These are phyloP conservation scores for Cenococcum geophilum DNA, from an alignment of 495 filamentous ascomycete genomes.

Conservation along the genomic window DNA sequence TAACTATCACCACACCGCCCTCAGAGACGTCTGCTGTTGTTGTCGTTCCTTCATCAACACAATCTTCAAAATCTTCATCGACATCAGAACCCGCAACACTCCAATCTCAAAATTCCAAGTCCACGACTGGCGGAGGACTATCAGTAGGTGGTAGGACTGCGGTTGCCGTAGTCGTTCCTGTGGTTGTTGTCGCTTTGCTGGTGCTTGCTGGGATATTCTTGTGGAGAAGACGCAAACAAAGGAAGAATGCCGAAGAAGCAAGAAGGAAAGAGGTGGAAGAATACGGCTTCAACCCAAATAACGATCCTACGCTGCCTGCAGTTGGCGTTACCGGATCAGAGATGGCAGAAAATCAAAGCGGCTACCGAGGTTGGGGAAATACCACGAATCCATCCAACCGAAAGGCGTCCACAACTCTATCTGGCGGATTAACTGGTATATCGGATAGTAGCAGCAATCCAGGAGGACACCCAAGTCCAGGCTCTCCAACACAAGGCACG, in stretches of 20 bases:
- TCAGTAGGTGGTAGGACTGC: conserved; percentile 66
- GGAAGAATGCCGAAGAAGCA: conserved; percentile 78
- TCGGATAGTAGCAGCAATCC: conserved; percentile 59
- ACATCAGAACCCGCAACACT: conserved; percentile 7
- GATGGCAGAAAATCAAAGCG: conserved; percentile 55
- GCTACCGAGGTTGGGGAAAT: conserved; percentile 96
- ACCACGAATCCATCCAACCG: conserved; percentile 66
- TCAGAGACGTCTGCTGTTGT: background rate
- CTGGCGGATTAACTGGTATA: conserved; percentile 63
- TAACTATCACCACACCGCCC: conserved; percentile 20
- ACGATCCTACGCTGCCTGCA: conserved; percentile 74
- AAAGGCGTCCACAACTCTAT: conserved; percentile 83
- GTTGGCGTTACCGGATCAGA: conserved; percentile 48
- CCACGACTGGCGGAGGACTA: conserved; percentile 41
- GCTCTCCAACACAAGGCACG: conserved; percentile 59
- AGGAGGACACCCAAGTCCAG: conserved; percentile 51
- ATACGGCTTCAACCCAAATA: conserved; percentile 92
- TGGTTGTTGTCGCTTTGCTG: conserved; percentile 78
- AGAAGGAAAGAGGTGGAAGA: conserved; percentile 93
- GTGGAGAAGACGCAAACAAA: conserved; percentile 79
- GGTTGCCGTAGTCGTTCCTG: conserved; percentile 88
- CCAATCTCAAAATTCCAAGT: conserved; percentile 1
- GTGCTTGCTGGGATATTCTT: conserved; percentile 70
- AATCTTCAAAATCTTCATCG: conserved; percentile 5
- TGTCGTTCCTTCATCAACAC: background rate